These are phyloP conservation scores for Fusarium incarnatum DNA, from an alignment of 2,329 filamentous ascomycete species.

Conservation along the genomic window DNA sequence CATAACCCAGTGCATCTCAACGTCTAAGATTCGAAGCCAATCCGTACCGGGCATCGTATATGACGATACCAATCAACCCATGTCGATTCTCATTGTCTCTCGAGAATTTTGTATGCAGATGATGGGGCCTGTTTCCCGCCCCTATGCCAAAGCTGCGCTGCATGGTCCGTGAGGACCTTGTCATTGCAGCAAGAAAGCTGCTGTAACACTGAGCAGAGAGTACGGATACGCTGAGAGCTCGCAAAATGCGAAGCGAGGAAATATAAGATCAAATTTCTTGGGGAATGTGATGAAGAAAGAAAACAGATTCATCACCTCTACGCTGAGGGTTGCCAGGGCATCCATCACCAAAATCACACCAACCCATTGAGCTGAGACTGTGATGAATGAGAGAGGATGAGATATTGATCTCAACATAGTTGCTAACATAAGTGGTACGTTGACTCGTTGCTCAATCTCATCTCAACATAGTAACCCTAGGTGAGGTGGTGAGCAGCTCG, in stretches of 20 bases:
- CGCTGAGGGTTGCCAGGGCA: slow-evolving; percentile 30
- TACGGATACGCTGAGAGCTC: slow-evolving; percentile 16
- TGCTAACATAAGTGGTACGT: background rate
- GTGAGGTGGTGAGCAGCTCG: slow-evolving; percentile 34
- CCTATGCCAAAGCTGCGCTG: slow-evolving; percentile 30
- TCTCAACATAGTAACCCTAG: slow-evolving; percentile 8
- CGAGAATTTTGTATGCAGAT: slow-evolving; percentile 30
- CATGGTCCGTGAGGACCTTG: slow-evolving; percentile 38
- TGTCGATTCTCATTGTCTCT: slow-evolving; percentile 7
- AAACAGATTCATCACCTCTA: slow-evolving; percentile 23
- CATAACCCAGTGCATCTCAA: slow-evolving; percentile 22
- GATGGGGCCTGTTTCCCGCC: slow-evolving; percentile 29
- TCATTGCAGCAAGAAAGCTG: slow-evolving; percentile 15
- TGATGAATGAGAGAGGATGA: slow-evolving; percentile 22
- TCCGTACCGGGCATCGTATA: slow-evolving; percentile 24
- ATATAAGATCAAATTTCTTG: slow-evolving; percentile 5
- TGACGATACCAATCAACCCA: slow-evolving; percentile 12
- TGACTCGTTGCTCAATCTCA: slow-evolving; percentile 24
- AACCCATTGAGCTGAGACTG: slow-evolving; percentile 5
- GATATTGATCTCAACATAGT: background rate
- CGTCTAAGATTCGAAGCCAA: slow-evolving; percentile 12
- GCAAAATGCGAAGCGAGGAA: slow-evolving; percentile 7
- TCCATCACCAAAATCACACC: slow-evolving; percentile 29
- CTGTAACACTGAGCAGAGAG: slow-evolving; percentile 6
- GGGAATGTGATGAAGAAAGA: slow-evolving; percentile 22